phyloP scores from a whole-genome alignment of 139 green algal species.

The Chlorella sp. region DNA sequence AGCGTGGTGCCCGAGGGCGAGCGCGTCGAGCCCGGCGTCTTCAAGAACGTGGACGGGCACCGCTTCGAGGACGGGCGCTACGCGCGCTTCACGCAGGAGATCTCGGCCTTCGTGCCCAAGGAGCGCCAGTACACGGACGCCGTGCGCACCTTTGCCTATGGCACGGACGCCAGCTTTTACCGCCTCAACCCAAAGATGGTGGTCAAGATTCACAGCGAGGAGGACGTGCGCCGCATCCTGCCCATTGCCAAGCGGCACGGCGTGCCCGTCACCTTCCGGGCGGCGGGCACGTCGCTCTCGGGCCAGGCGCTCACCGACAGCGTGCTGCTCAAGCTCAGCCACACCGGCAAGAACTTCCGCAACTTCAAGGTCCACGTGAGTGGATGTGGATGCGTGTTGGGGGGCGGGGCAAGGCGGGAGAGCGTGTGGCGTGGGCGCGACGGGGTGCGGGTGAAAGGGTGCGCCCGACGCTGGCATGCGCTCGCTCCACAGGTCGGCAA shows the following conservation, averaged over 20 bases:
- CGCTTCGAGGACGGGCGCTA: conserved; percentile 89
- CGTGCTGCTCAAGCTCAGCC: conserved; percentile 93
- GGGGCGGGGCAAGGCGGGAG: too few relatives aligned
- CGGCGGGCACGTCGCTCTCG: conserved; percentile 89
- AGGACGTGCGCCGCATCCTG: conserved; percentile 78
- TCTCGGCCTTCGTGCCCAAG: conserved; percentile 74
- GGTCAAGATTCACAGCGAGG: conserved; percentile 80
- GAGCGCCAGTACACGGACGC: conserved; percentile 79
- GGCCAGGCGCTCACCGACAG: conserved; percentile 90
- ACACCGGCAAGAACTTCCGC: conserved; percentile 94
- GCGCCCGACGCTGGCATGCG: too few relatives aligned
- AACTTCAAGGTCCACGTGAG: conserved; percentile 83
- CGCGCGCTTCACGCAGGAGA: conserved; percentile 71
- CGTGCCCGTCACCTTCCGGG: conserved; percentile 94
- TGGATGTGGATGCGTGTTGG: too few relatives aligned
- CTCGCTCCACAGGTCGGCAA: too few relatives aligned
- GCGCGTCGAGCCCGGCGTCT: conserved; percentile 40
- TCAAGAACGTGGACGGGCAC: conserved; percentile 68
- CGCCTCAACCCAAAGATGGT: conserved; percentile 87
- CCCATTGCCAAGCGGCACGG: conserved; percentile 75
- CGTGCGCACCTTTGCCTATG: conserved; percentile 82
- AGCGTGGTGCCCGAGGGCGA: conserved; percentile 34
- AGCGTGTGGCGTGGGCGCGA: too few relatives aligned
- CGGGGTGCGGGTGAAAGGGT: too few relatives aligned
- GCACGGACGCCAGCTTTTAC: conserved; percentile 95